A percentile compares a stretch with the other conserved stretches of the same genome.
Conservation (phyloP, 2,329 filamentous ascomycete genomes). For the Nemania sp. region DNA sequence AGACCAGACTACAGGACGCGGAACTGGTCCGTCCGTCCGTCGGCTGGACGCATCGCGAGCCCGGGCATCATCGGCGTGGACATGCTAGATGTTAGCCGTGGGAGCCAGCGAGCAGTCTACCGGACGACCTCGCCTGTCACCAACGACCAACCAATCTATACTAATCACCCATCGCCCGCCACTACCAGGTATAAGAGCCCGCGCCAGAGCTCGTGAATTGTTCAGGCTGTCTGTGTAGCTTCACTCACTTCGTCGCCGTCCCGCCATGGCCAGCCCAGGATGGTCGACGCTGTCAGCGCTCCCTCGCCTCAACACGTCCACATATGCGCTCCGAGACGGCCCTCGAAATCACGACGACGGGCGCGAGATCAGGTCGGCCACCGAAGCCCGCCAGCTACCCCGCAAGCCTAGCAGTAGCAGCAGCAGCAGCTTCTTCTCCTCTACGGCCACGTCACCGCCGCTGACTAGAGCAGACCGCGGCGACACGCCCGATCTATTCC, state of each 20-base stretch:
- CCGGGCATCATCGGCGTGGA: constrained; percentile 4
- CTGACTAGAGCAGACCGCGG: constrained; percentile 11
- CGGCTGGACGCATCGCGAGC: too few relatives aligned
- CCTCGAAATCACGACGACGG: not conserved
- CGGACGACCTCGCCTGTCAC: constrained; percentile 11
- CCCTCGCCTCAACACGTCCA: constrained; percentile 25
- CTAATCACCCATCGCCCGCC: constrained; percentile 10
- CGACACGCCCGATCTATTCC: constrained; percentile 28
- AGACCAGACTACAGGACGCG: too few relatives aligned
- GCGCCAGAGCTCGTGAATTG: constrained; percentile 23
- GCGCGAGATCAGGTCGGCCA: constrained; percentile 14
- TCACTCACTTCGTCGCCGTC: too few relatives aligned
- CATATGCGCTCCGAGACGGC: constrained; percentile 3
- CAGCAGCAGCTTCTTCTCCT: constrained; percentile 22
- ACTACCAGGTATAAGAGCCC: too few relatives aligned
- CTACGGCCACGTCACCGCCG: constrained; percentile 28
- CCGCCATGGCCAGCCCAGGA: constrained; percentile 26
- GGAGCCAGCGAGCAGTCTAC: constrained; percentile 4
- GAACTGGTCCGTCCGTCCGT: too few relatives aligned
- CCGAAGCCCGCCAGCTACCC: constrained; percentile 12
- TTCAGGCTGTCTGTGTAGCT: too few relatives aligned
- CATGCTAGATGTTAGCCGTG: constrained; percentile 16
- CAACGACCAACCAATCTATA: too few relatives aligned
- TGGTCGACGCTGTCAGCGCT: constrained; percentile 21
- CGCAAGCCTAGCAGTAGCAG: constrained; percentile 20